A percentile compares a stretch with the other conserved stretches of the same genome.
Conservation (phyloP, 768 basidiomycete species). For the Mycena venus region DNA sequence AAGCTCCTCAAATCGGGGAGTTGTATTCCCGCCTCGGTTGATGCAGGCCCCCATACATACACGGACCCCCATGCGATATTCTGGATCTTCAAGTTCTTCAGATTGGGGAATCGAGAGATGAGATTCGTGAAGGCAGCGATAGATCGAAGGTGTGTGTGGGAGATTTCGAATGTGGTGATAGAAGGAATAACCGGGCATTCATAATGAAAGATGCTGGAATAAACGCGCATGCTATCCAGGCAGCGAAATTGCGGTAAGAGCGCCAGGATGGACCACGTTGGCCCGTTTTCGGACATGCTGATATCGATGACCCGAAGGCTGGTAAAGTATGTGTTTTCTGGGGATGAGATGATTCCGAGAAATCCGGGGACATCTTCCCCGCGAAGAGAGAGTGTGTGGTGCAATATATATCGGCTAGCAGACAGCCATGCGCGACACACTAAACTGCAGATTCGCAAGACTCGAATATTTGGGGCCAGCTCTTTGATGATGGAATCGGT, state of each 20-base stretch:
- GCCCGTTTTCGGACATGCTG: background rate
- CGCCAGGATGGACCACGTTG: background rate
- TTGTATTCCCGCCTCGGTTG: too few relatives aligned
- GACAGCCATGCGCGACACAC: too few relatives aligned
- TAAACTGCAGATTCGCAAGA: too few relatives aligned
- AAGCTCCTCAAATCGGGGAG: too few relatives aligned
- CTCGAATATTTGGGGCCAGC: too few relatives aligned
- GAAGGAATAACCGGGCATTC: background rate
- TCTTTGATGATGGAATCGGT: too few relatives aligned
- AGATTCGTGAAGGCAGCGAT: background rate
- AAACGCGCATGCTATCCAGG: background rate
- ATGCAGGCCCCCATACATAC: background rate
- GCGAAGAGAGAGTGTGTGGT: too few relatives aligned
- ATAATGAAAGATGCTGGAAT: background rate
- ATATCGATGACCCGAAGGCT: background rate
- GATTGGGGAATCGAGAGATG: background rate
- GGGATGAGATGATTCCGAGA: too few relatives aligned
- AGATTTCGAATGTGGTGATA: background rate
- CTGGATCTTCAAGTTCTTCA: background rate
- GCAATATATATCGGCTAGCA: too few relatives aligned
- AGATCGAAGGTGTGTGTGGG: background rate
- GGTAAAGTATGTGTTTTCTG: constrained; percentile 6
- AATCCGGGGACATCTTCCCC: too few relatives aligned
- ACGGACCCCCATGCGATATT: background rate
- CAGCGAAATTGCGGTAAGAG: background rate